Base-by-base conservation (phyloP, 2,329 filamentous ascomycete genomes). In the Beauveria varroae region DNA sequence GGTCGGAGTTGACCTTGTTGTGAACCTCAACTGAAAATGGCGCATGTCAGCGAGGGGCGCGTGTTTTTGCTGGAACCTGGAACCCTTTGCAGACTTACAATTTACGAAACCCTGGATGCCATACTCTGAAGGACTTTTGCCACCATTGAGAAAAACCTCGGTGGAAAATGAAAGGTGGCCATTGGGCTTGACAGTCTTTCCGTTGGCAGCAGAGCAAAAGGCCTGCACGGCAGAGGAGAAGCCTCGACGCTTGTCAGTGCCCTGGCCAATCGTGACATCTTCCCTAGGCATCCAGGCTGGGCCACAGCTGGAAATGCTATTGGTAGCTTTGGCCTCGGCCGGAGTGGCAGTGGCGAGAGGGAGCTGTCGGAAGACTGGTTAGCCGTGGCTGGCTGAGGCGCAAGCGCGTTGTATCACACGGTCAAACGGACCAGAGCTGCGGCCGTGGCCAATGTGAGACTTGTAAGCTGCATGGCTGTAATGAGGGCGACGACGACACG, bases 301-400 rank as follows among this genome's bases (percentile, higher is more conserved):
- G 18, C 64, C 64, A 41, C 64, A 66, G 58, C 63, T 65, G n/a
- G 64, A 66, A 41, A 66, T 66, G 14, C 54, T 62, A 43, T 66
- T 61, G 10, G 63, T 65, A 10, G 61, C 47, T 34, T 49, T 44
- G 37, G 51, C 61, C 26, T 62, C 55, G 8, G 50, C 55, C 20
- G 60, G 49, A 18, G 47, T 49, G 40, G 51, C 60, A 14, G 26
- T 50, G 26, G 54, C 30, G 37, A 57, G 26, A 28, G 54, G 60
- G 18, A 62, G 22, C 60, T 62, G 22, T 40, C 26, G 18, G 37
- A 22, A 12, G 14, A 34, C n/a, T 44, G 5, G 26, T 59, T 59
- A 59, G 57, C n/a, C 18, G 22, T 24, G 22, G 26, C 3, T 30
- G 20, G n/a, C 22, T 22, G 30, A 18, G 20, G 55, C 41, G 54